These are phyloP conservation scores for Brassica balearica DNA, from an alignment of 441 rosid species.

Conservation along the genomic window DNA sequence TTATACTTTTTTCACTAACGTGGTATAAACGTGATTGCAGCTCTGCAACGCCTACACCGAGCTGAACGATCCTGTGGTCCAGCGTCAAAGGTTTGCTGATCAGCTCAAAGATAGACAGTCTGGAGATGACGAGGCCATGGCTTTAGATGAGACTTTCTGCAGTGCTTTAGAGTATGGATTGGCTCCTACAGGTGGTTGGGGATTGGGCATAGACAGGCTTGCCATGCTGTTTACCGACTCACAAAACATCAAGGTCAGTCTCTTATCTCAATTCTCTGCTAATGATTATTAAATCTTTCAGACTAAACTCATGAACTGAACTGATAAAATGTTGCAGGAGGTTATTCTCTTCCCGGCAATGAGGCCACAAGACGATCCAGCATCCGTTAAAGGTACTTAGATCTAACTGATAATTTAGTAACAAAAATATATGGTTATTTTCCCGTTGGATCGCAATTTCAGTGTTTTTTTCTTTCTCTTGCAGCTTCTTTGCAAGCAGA, in stretches of 20 bases:
- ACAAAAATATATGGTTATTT: background rate
- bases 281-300: background rate
- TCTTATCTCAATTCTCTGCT: constrained; percentile 16
- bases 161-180: constrained; percentile 81
- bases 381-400: constrained; percentile 56
- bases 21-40: constrained; percentile 43
- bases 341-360: constrained; percentile 79
- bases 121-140: constrained; percentile 85
- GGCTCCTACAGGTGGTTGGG: constrained; percentile 98
- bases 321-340: constrained; percentile 51
- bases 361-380: constrained; percentile 81
- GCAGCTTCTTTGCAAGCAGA: constrained; percentile 37
- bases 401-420: background rate
- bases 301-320: background rate
- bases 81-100: constrained; percentile 80
- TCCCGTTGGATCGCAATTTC: background rate
- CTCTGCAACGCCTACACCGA: constrained; percentile 94
- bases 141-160: constrained; percentile 73
- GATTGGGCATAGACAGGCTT: constrained; percentile 83
- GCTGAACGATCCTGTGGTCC: constrained; percentile 78
- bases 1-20: background rate
- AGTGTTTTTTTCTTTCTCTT: background rate
- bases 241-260: constrained; percentile 69
- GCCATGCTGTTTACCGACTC: constrained; percentile 91
- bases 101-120: constrained; percentile 62